These are phyloP conservation scores for Talaromyces borbonicus DNA, from an alignment of 495 filamentous ascomycete species.

Conservation along the genomic window DNA sequence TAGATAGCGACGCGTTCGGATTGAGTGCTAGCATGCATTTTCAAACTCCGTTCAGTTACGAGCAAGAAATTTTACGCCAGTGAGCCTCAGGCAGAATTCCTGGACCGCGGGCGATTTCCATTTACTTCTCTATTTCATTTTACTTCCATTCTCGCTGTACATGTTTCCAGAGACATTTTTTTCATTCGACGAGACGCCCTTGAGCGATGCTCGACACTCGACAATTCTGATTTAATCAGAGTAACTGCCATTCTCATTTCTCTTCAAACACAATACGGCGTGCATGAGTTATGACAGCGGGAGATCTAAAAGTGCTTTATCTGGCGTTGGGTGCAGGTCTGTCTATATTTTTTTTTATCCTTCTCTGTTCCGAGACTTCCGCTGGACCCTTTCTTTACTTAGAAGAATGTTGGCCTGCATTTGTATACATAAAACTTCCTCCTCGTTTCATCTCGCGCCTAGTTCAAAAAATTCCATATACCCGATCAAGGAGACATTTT, in stretches of 20 bases:
- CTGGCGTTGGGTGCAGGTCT: constrained; percentile 7
- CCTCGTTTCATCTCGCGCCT: background rate
- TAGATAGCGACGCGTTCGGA: constrained; percentile 86
- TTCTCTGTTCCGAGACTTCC: background rate
- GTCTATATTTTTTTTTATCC: too few species aligned
- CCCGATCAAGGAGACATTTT: constrained; percentile 5
- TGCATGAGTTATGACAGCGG: constrained; percentile 9
- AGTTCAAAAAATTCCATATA: constrained; percentile 7
- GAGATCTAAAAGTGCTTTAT: constrained; percentile 8
- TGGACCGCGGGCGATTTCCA: too few species aligned
- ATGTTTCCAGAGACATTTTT: background rate
- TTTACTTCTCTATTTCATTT: background rate
- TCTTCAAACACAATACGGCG: background rate
- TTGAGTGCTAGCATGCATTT: constrained; percentile 90
- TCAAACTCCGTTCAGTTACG: constrained; percentile 79
- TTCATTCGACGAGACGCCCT: too few species aligned
- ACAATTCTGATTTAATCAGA: background rate
- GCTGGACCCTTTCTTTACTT: background rate
- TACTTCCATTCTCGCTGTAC: background rate
- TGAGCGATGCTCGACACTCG: too few species aligned
- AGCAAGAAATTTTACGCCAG: constrained; percentile 37
- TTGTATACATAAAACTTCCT: constrained; percentile 6
- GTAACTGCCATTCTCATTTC: background rate
- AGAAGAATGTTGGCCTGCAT: background rate
- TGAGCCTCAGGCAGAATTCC: constrained; percentile 17